A percentile compares a stretch with the other conserved stretches of the same genome.
Conservation (phyloP, 2,329 filamentous ascomycete genomes). For the Xylaria sp. region DNA sequence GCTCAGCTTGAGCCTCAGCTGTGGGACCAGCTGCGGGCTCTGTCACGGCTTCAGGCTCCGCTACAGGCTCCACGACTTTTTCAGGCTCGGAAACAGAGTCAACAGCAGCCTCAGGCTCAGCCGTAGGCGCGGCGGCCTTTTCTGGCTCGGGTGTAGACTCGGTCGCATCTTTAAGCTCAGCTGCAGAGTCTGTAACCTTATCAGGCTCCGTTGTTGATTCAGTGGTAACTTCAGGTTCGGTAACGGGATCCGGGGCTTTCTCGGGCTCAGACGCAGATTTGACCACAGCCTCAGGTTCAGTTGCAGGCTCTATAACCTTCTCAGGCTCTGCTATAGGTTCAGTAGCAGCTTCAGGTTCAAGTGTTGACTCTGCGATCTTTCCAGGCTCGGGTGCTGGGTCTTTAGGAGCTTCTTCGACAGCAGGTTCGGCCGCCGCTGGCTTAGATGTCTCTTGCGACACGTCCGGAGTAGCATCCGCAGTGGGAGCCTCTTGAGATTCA, state of each 20-base stretch:
- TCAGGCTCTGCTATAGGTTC: background rate
- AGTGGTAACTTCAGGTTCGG: background rate
- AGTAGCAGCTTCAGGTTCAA: background rate
- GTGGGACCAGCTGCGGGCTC: background rate
- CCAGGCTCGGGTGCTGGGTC: constrained; percentile 20
- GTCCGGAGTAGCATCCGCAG: constrained; percentile 8
- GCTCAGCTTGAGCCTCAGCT: background rate
- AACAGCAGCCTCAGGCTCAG: no score
- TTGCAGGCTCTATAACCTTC: background rate
- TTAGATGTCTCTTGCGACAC: constrained; percentile 25
- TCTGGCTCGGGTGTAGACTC: no score
- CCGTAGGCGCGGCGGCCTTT: no score
- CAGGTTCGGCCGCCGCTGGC: constrained; percentile 2
- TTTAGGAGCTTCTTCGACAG: constrained; percentile 23
- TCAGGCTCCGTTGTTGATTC: background rate
- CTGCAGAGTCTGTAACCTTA: background rate
- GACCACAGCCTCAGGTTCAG: constrained; percentile 3
- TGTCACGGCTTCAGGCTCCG: no score
- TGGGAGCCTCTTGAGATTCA: constrained; percentile 10
- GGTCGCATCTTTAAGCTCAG: background rate
- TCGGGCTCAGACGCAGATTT: background rate
- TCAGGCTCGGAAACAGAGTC: no score
- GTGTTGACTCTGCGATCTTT: background rate
- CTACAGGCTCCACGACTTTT: background rate
- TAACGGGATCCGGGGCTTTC: background rate